phyloP scores from a whole-genome alignment of 1,284 basidiomycete species.

The Pholiota adiposa region DNA sequence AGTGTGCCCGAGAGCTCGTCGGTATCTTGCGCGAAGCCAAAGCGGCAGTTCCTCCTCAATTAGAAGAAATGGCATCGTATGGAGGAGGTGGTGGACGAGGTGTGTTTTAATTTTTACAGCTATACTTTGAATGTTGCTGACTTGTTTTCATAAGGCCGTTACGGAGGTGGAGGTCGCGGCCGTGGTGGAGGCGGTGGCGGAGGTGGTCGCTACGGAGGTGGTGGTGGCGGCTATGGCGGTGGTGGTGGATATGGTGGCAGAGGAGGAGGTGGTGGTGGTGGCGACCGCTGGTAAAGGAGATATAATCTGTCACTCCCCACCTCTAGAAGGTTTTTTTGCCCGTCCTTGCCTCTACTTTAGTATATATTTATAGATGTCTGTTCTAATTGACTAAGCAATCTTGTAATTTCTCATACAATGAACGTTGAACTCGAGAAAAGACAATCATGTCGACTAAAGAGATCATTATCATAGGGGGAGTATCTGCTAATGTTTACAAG shows the following conservation, averaged over 20 bases:
- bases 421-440: neutral
- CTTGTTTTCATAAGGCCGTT: constrained; percentile 52
- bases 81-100: constrained; percentile 74
- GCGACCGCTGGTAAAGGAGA: constrained; percentile 43
- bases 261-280: constrained; percentile 32
- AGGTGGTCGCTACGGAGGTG: constrained; percentile 39
- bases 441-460: constrained; percentile 29
- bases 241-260: constrained; percentile 40
- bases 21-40: constrained; percentile 91
- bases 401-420: constrained; percentile 9
- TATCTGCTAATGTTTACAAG: constrained; percentile 46
- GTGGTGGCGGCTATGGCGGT: constrained; percentile 42
- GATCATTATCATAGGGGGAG: constrained; percentile 45
- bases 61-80: constrained; percentile 93
- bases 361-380: constrained; percentile 19
- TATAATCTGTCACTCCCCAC: constrained; percentile 3
- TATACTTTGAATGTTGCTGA: constrained; percentile 10
- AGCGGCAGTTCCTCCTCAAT: constrained; percentile 84
- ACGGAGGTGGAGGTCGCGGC: constrained; percentile 48
- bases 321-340: constrained; percentile 12
- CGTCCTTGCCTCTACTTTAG: constrained; percentile 11
- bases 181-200: constrained; percentile 40
- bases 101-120: constrained; percentile 38
- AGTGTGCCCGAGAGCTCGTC: constrained; percentile 91
- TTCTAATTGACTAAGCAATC: constrained; percentile 18